Evolutionary conservation across 495 filamentous ascomycete species (phyloP), one percentile per base, ranked within the genome.

Genomic region (Neurospora sp.): DNA sequence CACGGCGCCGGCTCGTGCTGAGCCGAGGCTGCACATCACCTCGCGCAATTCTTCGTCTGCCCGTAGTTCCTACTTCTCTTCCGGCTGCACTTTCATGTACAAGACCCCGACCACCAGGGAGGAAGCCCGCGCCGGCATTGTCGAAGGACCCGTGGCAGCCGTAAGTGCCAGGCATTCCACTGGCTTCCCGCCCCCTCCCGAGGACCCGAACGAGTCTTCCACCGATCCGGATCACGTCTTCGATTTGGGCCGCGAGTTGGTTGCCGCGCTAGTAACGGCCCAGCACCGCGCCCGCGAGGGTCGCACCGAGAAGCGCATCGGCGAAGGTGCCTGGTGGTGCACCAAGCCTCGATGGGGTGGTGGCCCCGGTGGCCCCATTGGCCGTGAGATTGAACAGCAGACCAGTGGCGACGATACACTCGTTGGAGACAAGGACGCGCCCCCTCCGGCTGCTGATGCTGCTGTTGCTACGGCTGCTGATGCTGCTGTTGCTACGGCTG

Each of bases 271-370:
- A 9, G 83, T 94, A 44, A 86, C 93, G 10, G 94, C 93, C 0
- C 94, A 97, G 81, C 92, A 96, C 78, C 89, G 94, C 39, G 88
- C 89, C 14, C 87, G 94, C 39, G 88, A 96, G 78, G 91, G 91
- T 7, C 86, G 83, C 69, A 73, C 76, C 8, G 92, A 96, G 78
- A 84, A 86, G 72, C 85, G 83, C 35, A 86, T 92, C 8, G 93
- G 93, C 4, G 89, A 93, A 71, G 90, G 88, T 4, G 86, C 90
- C 73, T 97, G 94, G 93, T 97, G 93, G 93, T 88, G 90, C 4
- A 88, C 82, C 35, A 84, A 81, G 71, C 89, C 88, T 39, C 87
- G 94, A 27, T 97, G 93, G 88, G 94, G 94, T 68, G 92, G 91
- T 44, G 90, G 90, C 12, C 80, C 87, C 44, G 89, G 90, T 70